Conservation (phyloP, 441 rosid genomes). For the Syzygium syzygioides region DNA sequence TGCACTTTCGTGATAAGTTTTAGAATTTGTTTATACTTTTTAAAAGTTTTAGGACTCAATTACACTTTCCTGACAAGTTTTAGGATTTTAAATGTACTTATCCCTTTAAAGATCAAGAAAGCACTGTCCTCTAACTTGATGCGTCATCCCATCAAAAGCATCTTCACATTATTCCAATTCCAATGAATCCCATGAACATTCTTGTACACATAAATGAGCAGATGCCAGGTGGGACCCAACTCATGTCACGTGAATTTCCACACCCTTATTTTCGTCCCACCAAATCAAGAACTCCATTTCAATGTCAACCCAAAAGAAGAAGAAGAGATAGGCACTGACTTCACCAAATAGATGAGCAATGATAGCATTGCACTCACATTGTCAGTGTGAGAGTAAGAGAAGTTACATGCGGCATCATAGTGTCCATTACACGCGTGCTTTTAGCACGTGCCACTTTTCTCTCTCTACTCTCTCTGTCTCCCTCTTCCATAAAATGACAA, state of each 20-base stretch:
- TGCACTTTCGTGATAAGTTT: too few relatives aligned
- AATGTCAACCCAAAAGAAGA: neutral
- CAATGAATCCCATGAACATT: neutral
- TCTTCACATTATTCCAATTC: neutral
- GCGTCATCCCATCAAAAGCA: neutral
- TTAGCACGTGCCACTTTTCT: neutral
- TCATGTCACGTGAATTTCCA: neutral
- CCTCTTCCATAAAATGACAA: neutral
- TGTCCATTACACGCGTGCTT: neutral
- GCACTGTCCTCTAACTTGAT: neutral
- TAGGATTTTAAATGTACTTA: too few relatives aligned
- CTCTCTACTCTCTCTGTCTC: neutral
- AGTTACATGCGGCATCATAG: neutral
- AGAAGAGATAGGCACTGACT: too few relatives aligned
- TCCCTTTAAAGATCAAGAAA: neutral
- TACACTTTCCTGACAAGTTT: too few relatives aligned
- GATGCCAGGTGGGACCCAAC: fast-evolving
- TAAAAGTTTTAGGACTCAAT: too few relatives aligned
- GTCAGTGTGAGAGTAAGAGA: too few relatives aligned
- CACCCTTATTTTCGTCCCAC: neutral
- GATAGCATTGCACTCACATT: too few relatives aligned
- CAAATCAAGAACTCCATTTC: neutral
- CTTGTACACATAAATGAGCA: neutral
- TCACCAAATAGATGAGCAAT: too few relatives aligned
- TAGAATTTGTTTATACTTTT: too few relatives aligned